Evolutionary conservation across 129 eudicot genomes (phyloP).

Genomic region (Tanacetum coccineum): DNA sequence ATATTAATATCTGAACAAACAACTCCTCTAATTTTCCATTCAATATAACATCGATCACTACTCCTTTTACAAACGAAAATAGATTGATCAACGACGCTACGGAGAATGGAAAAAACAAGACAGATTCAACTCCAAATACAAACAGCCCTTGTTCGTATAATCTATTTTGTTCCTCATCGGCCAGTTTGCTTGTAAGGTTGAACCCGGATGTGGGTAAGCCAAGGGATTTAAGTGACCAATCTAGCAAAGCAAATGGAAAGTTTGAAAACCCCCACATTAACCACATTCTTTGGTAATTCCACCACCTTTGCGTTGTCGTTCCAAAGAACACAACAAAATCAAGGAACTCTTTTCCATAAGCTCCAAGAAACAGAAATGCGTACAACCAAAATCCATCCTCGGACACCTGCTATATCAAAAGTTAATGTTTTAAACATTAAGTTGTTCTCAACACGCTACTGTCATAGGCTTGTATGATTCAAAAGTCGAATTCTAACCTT

Average conservation of each 20-base stretch:
- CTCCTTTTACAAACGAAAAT: conserved; percentile 26
- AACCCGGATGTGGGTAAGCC: conserved; percentile 44
- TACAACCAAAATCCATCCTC: conserved; percentile 37
- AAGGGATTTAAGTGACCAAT: conserved; percentile 28
- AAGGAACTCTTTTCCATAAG: conserved; percentile 49
- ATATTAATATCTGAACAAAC: conserved; percentile 40
- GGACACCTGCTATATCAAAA: conserved; percentile 33
- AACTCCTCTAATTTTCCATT: conserved; percentile 22
- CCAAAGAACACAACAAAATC: conserved; percentile 40
- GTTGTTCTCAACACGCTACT: no score
- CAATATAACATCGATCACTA: not conserved
- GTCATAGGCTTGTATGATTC: no score
- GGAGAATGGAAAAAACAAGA: conserved; percentile 42
- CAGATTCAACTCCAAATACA: conserved; percentile 54
- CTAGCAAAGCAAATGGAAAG: conserved; percentile 39
- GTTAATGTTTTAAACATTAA: not conserved
- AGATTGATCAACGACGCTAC: conserved; percentile 34
- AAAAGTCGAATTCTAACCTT: conserved; percentile 25
- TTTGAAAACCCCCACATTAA: conserved; percentile 40
- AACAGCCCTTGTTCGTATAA: conserved; percentile 47
- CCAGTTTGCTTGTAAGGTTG: conserved; percentile 46
- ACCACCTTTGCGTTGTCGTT: conserved; percentile 45
- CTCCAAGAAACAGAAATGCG: conserved; percentile 48
- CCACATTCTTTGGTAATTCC: conserved; percentile 71
- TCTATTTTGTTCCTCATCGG: conserved; percentile 41